Percentiles rank a stretch among this genome's conserved stretches.
Conservation (phyloP, 225 moss, liverwort and hornwort species). For the Pseudisothecium myosuroides region DNA sequence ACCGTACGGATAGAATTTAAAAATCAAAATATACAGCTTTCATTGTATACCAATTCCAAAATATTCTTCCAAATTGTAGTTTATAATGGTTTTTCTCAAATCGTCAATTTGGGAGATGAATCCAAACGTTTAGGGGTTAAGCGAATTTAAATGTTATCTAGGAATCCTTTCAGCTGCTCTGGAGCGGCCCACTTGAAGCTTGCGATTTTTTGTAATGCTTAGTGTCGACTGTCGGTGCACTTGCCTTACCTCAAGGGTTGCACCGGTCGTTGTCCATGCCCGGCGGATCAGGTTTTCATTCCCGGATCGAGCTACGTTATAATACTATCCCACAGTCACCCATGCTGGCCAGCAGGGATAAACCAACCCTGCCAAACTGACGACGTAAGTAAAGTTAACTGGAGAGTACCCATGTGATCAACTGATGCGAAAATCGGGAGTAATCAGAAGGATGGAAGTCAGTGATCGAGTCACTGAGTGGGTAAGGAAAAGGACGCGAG, state of each 20-base stretch:
- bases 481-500: neutral
- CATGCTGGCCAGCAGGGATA: neutral
- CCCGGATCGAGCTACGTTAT: neutral
- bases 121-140: too few species aligned
- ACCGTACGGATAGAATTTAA: too few species aligned
- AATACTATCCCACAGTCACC: neutral
- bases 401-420: neutral
- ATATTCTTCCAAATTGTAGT: too few species aligned
- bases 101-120: too few species aligned
- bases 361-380: neutral
- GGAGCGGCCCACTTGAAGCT: too few species aligned
- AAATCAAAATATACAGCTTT: too few species aligned
- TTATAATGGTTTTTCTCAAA: too few species aligned
- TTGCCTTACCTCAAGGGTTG: neutral
- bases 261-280: neutral
- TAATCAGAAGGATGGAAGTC: neutral
- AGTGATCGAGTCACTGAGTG: neutral
- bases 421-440: neutral
- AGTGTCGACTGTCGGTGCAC: too few species aligned
- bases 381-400: neutral
- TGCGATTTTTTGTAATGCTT: too few species aligned
- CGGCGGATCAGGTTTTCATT: neutral
- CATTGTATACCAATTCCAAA: too few species aligned
- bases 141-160: too few species aligned
- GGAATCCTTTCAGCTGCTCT: too few species aligned